phyloP scores from a whole-genome alignment of 306 rosid genomes.

The Potentilla sterilis region DNA sequence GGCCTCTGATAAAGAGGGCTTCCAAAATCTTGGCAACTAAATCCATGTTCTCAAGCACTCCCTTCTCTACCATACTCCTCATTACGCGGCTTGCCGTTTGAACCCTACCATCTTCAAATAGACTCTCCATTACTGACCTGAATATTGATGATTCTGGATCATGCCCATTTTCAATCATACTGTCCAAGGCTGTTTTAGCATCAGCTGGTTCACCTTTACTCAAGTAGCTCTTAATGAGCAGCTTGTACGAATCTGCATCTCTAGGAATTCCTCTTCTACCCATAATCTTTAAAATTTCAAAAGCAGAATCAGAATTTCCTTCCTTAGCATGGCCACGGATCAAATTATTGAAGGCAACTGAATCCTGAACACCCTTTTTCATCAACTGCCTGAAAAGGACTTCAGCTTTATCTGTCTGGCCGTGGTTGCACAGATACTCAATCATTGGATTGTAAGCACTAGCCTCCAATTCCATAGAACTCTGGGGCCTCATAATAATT shows the following conservation, averaged over 20 bases:
- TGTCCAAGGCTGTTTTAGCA: constrained; percentile 75
- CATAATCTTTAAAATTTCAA: constrained; percentile 85
- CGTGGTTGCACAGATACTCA: constrained; percentile 63
- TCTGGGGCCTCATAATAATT: constrained; percentile 62
- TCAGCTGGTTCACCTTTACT: constrained; percentile 89
- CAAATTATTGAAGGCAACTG: constrained; percentile 73
- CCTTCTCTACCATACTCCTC: constrained; percentile 88
- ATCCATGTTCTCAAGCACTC: constrained; percentile 77
- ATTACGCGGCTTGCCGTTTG: constrained; percentile 94
- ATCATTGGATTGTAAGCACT: constrained; percentile 75
- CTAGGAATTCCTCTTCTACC: constrained; percentile 68
- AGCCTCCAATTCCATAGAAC: constrained; percentile 63
- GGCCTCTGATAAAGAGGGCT: constrained; percentile 85
- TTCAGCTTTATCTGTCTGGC: constrained; percentile 74
- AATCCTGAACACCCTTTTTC: constrained; percentile 78
- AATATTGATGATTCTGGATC: constrained; percentile 61
- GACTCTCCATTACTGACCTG: constrained; percentile 68
- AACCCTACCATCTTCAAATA: constrained; percentile 81
- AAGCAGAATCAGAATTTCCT: constrained; percentile 81
- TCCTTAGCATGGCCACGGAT: constrained; percentile 79
- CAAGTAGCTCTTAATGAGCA: constrained; percentile 78
- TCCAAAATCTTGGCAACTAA: constrained; percentile 78
- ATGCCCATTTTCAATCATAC: constrained; percentile 87
- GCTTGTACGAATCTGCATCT: constrained; percentile 60
- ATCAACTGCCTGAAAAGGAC: constrained; percentile 69